Base-by-base conservation (phyloP, 2,329 filamentous ascomycete genomes). In the Ophiostoma australiae region DNA sequence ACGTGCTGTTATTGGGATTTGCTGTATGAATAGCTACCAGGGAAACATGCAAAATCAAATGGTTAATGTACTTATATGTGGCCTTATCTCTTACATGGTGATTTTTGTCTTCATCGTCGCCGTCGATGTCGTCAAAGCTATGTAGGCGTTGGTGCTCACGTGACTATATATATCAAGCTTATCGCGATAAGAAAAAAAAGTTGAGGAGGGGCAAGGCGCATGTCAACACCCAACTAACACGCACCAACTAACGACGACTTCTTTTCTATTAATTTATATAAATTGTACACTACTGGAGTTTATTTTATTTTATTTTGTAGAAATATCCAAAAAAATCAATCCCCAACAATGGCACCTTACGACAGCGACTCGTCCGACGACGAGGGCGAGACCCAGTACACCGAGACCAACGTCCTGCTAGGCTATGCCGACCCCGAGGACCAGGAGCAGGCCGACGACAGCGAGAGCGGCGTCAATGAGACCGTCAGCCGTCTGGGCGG, bases 401-500 rank as follows among this genome's bases (percentile, higher is more conserved):
- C 89, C 23, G 90, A 92, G 79, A 98, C 95, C 7, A 92, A 91
- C 75, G 93, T 97, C 1, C 87, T 97, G 1, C 86, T 99, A 15
- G 95, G 95, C 4, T 99, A 97, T 79, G 91, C 93, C 3, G 91
- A 91, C 1, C 89, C 69, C 1, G 69, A 72, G 23, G 71, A 72
- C 61, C 69, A 72, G 63, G 67, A 66, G n/a, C 20, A 44, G 37
- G 55, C 65, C 20, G 55, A 63, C 15, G 69, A 67, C 17, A 39
- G 39, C 27, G 27, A 33, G 10, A 68, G 67, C 44, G 67, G 41
- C 8, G 41, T 31, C 67, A 70, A 89, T 78, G 92, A 99, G 79
- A 86, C 87, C 15, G 90, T 97, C 77, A 97, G 92, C 80, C 92
- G 94, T 75, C 84, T 99, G 13, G 95, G 95, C 75, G 95, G 95